These are phyloP conservation scores for Termitomyces sp. DNA, from an alignment of 1,284 basidiomycete species.

Conservation along the genomic window DNA sequence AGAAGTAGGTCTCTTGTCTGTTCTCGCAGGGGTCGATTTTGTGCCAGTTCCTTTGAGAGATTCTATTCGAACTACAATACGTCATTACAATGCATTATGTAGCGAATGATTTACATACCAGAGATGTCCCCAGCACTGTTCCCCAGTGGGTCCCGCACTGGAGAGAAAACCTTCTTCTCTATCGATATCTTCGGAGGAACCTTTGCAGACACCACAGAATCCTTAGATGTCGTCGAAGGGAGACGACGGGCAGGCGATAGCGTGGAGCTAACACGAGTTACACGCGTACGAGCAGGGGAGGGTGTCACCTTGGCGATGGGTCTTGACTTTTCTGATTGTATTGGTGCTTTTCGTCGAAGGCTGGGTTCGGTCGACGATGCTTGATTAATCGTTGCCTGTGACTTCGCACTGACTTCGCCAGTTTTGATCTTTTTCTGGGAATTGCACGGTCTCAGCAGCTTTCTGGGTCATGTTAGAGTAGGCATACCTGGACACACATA, in stretches of 20 bases:
- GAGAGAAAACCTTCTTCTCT: slow-evolving; percentile 32
- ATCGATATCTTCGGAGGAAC: slow-evolving; percentile 9
- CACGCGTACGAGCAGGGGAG: slow-evolving; percentile 22
- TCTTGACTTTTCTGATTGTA: slow-evolving; percentile 10
- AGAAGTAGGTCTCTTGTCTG: slow-evolving; percentile 10
- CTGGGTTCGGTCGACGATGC: slow-evolving; percentile 16
- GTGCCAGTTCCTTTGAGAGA: slow-evolving; percentile 14
- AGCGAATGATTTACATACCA: slow-evolving; percentile 14
- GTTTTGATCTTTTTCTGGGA: slow-evolving; percentile 32
- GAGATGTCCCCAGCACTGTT: slow-evolving; percentile 30
- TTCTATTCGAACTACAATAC: slow-evolving; percentile 20
- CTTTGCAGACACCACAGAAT: slow-evolving; percentile 10
- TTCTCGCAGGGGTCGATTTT: slow-evolving; percentile 15
- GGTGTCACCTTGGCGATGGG: slow-evolving; percentile 14
- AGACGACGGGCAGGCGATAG: slow-evolving; percentile 21
- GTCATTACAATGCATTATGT: neutral
- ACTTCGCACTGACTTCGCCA: slow-evolving; percentile 17
- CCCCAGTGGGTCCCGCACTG: slow-evolving; percentile 37
- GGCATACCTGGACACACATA: slow-evolving; percentile 51
- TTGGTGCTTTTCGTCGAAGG: slow-evolving; percentile 14
- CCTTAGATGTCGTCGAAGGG: slow-evolving; percentile 17
- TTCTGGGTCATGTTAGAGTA: neutral
- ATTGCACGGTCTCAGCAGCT: neutral
- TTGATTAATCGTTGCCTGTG: slow-evolving; percentile 16
- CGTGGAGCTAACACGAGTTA: slow-evolving; percentile 10